These are phyloP conservation scores for Incumbomyces delicatus DNA, from an alignment of 2,329 filamentous ascomycete species.

Conservation along the genomic window DNA sequence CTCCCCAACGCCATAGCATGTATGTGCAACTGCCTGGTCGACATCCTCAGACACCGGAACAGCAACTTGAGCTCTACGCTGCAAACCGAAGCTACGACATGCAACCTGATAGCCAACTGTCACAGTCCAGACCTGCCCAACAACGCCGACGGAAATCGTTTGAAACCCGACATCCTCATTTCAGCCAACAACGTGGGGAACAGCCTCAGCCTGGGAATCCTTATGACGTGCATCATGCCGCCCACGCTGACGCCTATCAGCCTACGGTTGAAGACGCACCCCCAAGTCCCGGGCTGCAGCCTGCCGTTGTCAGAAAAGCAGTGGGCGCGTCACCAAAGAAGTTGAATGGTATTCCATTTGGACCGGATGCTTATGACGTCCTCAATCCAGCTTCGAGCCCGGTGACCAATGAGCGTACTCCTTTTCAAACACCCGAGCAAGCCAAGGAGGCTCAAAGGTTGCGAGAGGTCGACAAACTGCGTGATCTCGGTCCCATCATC, in stretches of 20 bases:
- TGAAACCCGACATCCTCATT: conserved; percentile 1
- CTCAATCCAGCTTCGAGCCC: conserved; percentile 42
- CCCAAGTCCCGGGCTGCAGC: conserved; percentile 27
- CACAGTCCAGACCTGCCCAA: neutral
- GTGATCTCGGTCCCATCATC: conserved; percentile 49
- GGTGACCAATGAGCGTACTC: conserved; percentile 25
- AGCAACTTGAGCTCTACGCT: conserved; percentile 1
- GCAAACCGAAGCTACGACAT: conserved; percentile 8
- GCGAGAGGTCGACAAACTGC: conserved; percentile 28
- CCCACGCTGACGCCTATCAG: conserved; percentile 19
- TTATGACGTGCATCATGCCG: conserved; percentile 20
- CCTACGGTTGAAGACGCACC: conserved; percentile 10
- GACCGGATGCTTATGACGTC: conserved; percentile 51
- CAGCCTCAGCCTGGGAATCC: neutral
- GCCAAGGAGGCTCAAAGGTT: conserved; percentile 30
- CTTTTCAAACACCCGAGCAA: conserved; percentile 31
- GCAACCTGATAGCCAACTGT: neutral
- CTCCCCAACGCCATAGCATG: neutral
- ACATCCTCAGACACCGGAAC: conserved; percentile 4
- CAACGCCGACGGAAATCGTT: conserved; percentile 1
- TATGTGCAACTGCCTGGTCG: neutral
- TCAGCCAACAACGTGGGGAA: neutral
- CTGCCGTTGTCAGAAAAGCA: conserved; percentile 46
- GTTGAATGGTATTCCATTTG: conserved; percentile 43
- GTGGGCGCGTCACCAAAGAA: conserved; percentile 46